phyloP scores from a whole-genome alignment of 2,329 filamentous ascomycete species.

The Colletotrichum trifolii region DNA sequence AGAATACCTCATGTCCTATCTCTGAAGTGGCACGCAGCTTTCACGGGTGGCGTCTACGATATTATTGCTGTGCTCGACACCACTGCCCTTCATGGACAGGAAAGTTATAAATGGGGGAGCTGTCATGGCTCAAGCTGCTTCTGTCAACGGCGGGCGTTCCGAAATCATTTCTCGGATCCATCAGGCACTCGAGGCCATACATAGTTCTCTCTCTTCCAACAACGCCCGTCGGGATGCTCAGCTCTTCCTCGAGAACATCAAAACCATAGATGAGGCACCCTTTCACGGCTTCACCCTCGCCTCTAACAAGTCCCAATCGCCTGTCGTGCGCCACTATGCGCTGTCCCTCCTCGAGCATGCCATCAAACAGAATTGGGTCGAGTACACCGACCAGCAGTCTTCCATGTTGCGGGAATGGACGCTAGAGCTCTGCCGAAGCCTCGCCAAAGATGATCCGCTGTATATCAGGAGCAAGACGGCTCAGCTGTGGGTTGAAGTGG shows the following conservation, averaged over 20 bases:
- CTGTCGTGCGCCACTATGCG: constrained; percentile 91
- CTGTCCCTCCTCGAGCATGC: constrained; percentile 91
- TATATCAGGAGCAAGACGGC: constrained; percentile 95
- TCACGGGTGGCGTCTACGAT: constrained; percentile 13
- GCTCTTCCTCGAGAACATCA: constrained; percentile 86
- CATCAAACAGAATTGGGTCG: constrained; percentile 85
- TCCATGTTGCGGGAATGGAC: constrained; percentile 79
- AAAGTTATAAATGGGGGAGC: constrained; percentile 48
- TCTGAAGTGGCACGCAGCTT: constrained; percentile 6
- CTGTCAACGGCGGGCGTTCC: constrained; percentile 51
- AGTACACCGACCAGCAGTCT: constrained; percentile 76
- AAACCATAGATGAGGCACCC: constrained; percentile 81
- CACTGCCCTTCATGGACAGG: constrained; percentile 45
- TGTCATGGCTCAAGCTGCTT: constrained; percentile 37
- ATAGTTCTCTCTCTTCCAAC: constrained; percentile 84
- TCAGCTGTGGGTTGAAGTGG: constrained; percentile 93
- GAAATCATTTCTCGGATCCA: constrained; percentile 75
- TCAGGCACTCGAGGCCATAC: constrained; percentile 87
- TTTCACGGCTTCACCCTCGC: constrained; percentile 88
- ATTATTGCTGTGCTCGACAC: constrained; percentile 25
- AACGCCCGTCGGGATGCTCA: constrained; percentile 85
- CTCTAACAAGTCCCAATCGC: constrained; percentile 77
- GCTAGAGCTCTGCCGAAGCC: constrained; percentile 78
- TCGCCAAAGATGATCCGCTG: constrained; percentile 77
- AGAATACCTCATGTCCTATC: no score